phyloP scores from a whole-genome alignment of 768 basidiomycete genomes.

The Lentinula boryana region DNA sequence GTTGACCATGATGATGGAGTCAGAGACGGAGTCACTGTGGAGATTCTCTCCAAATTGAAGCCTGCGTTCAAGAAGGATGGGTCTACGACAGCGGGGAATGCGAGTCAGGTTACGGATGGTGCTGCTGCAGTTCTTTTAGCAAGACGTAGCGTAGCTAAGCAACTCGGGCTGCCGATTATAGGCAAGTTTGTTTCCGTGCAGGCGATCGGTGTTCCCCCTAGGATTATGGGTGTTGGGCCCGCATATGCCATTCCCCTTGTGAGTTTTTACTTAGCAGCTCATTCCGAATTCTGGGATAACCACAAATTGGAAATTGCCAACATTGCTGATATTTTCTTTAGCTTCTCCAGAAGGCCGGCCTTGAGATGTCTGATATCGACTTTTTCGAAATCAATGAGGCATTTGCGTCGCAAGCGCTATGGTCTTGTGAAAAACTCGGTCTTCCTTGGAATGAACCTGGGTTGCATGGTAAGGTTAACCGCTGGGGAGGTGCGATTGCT shows the following conservation, averaged over 20 bases:
- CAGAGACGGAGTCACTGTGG: constrained; percentile 77
- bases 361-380: constrained; percentile 69
- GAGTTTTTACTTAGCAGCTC: not conserved
- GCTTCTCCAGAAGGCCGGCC: constrained; percentile 58
- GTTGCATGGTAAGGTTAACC: constrained; percentile 59
- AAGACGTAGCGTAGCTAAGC: constrained; percentile 72
- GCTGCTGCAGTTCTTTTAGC: constrained; percentile 86
- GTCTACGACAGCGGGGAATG: constrained; percentile 78
- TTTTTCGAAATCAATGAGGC: constrained; percentile 93
- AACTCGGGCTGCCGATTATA: constrained; percentile 78
- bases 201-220: constrained; percentile 76
- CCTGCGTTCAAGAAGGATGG: constrained; percentile 76
- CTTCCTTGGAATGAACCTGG: constrained; percentile 36
- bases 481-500: constrained; percentile 85
- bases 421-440: constrained; percentile 60
- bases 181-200: constrained; percentile 77
- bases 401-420: constrained; percentile 80
- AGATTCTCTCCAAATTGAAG: constrained; percentile 75
- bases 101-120: constrained; percentile 88
- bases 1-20: constrained; percentile 86
- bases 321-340: not conserved
- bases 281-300: not conserved
- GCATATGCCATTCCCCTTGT: constrained; percentile 71
- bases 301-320: not conserved
- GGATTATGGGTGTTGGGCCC: constrained; percentile 90